phyloP scores from a whole-genome alignment of 176 grass and related monocot species.

The Cenchrus americanus region DNA sequence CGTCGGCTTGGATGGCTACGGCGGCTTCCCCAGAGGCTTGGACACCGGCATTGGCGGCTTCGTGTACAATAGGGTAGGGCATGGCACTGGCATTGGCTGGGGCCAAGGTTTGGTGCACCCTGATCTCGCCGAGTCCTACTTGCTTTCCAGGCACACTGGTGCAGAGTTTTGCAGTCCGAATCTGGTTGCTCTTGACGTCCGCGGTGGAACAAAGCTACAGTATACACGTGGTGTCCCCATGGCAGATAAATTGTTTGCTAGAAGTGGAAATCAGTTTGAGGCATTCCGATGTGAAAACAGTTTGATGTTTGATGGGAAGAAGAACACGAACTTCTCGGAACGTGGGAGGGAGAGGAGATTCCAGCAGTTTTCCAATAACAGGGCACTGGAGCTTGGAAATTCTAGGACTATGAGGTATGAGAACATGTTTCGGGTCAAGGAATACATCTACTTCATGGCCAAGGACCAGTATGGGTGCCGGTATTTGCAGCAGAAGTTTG shows the following conservation, averaged over 20 bases:
- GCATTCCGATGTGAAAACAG: constrained; percentile 49
- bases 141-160: constrained; percentile 43
- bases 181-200: constrained; percentile 29
- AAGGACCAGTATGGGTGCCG: constrained; percentile 76
- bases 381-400: constrained; percentile 37
- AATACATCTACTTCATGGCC: constrained; percentile 69
- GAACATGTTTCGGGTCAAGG: constrained; percentile 60
- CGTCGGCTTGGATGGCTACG: constrained; percentile 32
- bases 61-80: constrained; percentile 44
- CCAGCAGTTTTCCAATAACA: constrained; percentile 39
- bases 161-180: constrained; percentile 27
- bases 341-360: constrained; percentile 46
- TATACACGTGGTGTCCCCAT: constrained; percentile 28
- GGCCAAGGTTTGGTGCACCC: constrained; percentile 41
- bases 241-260: constrained; percentile 9
- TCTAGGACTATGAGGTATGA: constrained; percentile 49
- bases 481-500: constrained; percentile 72
- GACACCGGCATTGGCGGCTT: constrained; percentile 20
- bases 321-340: constrained; percentile 38
- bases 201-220: constrained; percentile 22
- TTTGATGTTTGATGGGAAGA: constrained; percentile 59
- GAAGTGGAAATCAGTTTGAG: constrained; percentile 44
- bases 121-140: constrained; percentile 30
- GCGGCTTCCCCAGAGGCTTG: constrained; percentile 11
- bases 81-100: constrained; percentile 36